Base-by-base conservation (phyloP, 495 filamentous ascomycete species). In the Lasiosphaeria hispida region DNA sequence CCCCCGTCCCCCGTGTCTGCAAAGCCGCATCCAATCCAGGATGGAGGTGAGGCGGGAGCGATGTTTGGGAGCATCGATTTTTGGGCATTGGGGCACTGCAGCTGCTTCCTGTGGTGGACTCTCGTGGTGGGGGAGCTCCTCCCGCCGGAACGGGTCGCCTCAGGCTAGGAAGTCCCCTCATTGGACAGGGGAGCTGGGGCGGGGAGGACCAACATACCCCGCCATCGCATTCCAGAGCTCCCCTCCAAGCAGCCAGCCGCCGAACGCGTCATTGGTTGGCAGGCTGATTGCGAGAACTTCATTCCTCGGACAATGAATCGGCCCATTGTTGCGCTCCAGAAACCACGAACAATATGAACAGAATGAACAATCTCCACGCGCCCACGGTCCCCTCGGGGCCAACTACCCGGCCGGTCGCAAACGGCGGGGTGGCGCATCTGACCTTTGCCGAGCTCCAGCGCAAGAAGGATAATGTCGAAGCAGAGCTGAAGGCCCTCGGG, bases 381-480 rank as follows among this genome's bases (percentile, higher is more conserved):
- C 87, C 88, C 8, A 91, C 86, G 34, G 80, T 92, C 59, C 81
- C 85, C 59, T 87, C 88, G 66, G 88, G 88, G 49, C 86, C 87
- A 30, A 84, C 86, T 50, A 76, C 77, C 36, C 75, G 70, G 14
- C 66, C 72, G 10, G 40, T 65, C 55, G 69, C 76, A 53, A 84
- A 83, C 69, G 85, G 85, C 59, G 66, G 60, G 57, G 71, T 78
- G 36, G 77, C 80, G 17, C 84, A 85, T 58, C 72, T 86, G 45
- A 81, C 86, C n/a, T 82, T 84, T 58, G 65, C 72, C 14, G 78
- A 84, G 62, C 78, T 84, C 19, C 78, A 83, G 67, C 70, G 72
- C 30, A 80, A 92, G 72, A 97, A 96, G 70, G 87, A 93, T 58
- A 80, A 80, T 34, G 75, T 96, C 42, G 95, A 97, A 72, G 85